Evolutionary conservation across 768 basidiomycete genomes (phyloP), one percentile per base, ranked within the genome.

Genomic region (Xanthoconium stramineum): DNA sequence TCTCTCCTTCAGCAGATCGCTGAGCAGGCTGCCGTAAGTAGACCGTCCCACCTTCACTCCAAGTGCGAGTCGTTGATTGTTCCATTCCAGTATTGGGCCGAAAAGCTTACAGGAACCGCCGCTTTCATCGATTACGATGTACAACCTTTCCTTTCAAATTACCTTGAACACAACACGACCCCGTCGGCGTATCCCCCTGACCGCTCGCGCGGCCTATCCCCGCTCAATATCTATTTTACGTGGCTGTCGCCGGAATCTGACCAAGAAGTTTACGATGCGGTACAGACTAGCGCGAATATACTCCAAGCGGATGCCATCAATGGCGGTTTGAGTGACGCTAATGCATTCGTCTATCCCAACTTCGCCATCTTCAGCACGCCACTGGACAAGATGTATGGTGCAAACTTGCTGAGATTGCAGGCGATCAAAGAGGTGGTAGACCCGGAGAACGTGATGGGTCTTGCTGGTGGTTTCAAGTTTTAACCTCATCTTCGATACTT

Each of bases 401-500:
- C 55, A 0, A 80, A 84, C 51, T 1, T 61, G 28, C 53, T 66
- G 24, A 24, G 24, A 24, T 24, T 24, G 24, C 24, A 24, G 24
- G 24, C 24, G 24, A 24, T 24, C 24, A 2, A 65, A 24, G 24
- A 24, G 24, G 24, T 24, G 24, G 75, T 80, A 35, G 86, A 86
- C 64, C 84, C 84, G 0, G 49, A 71, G 6, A 75, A 82, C 59
- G 74, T 86, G 7, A 86, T 86, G 85, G 78, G 76, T 9, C 75
- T 84, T 11, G 74, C 84, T 15, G 85, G 86, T 0, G 83, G 84
- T 8, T 85, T 78, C 65, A 86, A 83, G 68, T 60, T 82, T 39
- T 77, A 50, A 72, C 36, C 13, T 11, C 1, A 12, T 46, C 6
- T 33, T 24, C 24, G 2, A 24, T 24, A 24, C 24, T 24, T 4